These are phyloP conservation scores for Sinapis alba DNA, from an alignment of 441 rosid species.

Conservation along the genomic window DNA sequence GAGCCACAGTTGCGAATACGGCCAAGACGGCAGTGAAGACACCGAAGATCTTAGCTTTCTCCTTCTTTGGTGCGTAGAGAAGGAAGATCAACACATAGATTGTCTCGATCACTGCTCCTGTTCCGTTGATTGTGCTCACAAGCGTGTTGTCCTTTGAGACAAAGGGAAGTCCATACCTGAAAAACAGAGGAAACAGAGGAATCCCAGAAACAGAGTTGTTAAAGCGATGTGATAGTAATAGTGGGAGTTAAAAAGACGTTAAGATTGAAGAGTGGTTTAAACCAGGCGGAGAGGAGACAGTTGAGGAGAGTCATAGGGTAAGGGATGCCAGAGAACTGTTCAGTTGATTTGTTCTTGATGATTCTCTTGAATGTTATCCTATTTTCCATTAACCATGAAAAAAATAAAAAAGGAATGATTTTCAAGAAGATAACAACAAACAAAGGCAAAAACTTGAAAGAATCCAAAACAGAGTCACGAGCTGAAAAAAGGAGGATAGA, in stretches of 20 bases:
- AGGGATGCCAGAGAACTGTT: conserved; percentile 92
- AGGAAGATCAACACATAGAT: conserved; percentile 71
- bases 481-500: not conserved
- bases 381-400: not conserved
- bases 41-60: conserved; percentile 69
- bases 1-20: conserved; percentile 57
- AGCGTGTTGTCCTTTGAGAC: conserved; percentile 78
- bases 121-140: conserved; percentile 80
- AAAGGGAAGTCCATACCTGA: conserved; percentile 92
- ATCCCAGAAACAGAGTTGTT: not conserved
- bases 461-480: conserved; percentile 9
- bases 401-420: not conserved
- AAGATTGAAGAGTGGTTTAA: not conserved
- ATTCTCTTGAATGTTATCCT: conserved; percentile 96
- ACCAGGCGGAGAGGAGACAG: conserved; percentile 97
- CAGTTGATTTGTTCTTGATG: conserved; percentile 61
- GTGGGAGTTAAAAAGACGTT: not conserved
- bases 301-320: conserved; percentile 93
- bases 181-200: conserved; percentile 11
- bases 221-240: not conserved
- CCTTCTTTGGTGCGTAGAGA: conserved; percentile 64
- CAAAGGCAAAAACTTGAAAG: not conserved
- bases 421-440: conserved; percentile 5
- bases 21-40: conserved; percentile 54
- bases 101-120: conserved; percentile 69